A percentile compares a stretch with the other conserved stretches of the same genome.
Evolutionary conservation across 2,329 filamentous ascomycete genomes (phyloP).

Genomic region (Talaromyces funiculosus): DNA sequence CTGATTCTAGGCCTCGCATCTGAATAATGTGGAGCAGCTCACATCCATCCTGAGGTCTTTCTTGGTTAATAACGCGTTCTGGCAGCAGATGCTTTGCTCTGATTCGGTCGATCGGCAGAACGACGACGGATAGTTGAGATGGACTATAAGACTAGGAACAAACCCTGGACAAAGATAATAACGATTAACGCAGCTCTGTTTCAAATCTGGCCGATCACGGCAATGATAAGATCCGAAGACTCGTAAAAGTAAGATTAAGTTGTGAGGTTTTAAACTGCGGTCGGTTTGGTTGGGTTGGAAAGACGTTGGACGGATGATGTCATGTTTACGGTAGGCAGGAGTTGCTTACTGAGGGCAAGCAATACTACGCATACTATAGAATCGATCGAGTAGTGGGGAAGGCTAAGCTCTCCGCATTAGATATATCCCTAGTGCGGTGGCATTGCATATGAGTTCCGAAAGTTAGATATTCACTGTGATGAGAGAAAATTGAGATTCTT

Average conservation of each 20-base stretch:
- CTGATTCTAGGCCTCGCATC: neutral
- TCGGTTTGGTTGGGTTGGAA: neutral
- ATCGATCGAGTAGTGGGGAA: neutral
- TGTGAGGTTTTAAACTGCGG: neutral
- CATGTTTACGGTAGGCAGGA: too few species aligned
- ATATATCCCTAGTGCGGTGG: neutral
- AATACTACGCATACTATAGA: neutral
- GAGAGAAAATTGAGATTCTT: neutral
- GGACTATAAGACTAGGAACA: neutral
- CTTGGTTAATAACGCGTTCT: neutral
- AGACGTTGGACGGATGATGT: slow-evolving; percentile 8
- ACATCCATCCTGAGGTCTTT: slow-evolving; percentile 17
- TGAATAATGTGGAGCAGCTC: neutral
- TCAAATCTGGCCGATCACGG: neutral
- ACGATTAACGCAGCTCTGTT: neutral
- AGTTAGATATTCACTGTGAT: neutral
- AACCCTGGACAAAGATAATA: neutral
- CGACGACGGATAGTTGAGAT: neutral
- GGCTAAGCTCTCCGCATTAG: neutral
- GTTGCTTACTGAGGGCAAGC: too few species aligned
- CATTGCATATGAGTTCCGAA: slow-evolving; percentile 1
- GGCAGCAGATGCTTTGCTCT: neutral
- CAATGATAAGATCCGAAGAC: neutral
- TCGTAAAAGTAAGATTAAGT: neutral
- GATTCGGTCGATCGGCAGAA: neutral